These are phyloP conservation scores for Binderoboletus segoi DNA, from an alignment of 1,284 basidiomycete genomes.

Conservation along the genomic window DNA sequence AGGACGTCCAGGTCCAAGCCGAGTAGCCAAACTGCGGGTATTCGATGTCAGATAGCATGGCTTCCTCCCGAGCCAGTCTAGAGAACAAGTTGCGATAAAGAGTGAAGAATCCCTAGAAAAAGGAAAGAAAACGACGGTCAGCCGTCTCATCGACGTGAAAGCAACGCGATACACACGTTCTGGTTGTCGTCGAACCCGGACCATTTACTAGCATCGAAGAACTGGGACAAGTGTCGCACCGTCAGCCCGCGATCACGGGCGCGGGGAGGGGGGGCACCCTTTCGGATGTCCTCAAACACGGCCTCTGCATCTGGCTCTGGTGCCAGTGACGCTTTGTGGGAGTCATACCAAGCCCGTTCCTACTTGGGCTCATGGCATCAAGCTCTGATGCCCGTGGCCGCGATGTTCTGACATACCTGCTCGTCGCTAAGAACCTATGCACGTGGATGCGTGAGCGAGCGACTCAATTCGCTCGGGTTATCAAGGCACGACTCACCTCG, in stretches of 20 bases:
- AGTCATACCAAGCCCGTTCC: conserved; percentile 99
- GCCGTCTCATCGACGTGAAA: not conserved
- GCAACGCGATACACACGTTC: conserved; percentile 51
- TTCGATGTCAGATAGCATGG: conserved; percentile 53
- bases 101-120: conserved; percentile 80
- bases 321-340: conserved; percentile 84
- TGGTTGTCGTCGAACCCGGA: conserved; percentile 69
- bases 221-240: conserved; percentile 80
- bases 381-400: not conserved
- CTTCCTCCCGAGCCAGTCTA: conserved; percentile 84
- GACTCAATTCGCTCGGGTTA: not conserved
- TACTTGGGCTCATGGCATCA: conserved; percentile 47
- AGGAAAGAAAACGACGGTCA: not conserved
- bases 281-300: conserved; percentile 83
- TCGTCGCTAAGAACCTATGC: conserved; percentile 84
- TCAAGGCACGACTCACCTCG: conserved; percentile 55
- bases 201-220: conserved; percentile 83
- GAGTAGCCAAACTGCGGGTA: conserved; percentile 88
- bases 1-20: conserved; percentile 68
- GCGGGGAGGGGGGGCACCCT: conserved; percentile 68
- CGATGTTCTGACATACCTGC: conserved; percentile 60
- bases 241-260: conserved; percentile 80
- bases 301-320: conserved; percentile 83
- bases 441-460: not conserved
- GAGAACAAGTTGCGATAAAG: conserved; percentile 90